A percentile compares a stretch with the other conserved stretches of the same genome.
phyloP scores from a whole-genome alignment of 2,329 filamentous ascomycete genomes.

The Colletotrichum incanum region DNA sequence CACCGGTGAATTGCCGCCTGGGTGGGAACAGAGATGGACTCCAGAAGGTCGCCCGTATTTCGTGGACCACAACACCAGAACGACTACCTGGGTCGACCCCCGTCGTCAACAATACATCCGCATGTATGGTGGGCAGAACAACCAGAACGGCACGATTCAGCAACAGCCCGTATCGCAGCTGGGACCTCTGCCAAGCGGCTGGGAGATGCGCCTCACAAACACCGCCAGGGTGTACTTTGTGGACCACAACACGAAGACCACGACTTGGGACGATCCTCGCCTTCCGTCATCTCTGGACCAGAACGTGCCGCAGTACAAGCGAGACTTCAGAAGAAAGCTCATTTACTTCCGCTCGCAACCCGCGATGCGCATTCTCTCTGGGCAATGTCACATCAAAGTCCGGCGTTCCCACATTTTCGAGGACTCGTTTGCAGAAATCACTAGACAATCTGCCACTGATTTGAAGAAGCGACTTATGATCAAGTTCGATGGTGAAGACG shows the following conservation, averaged over 20 bases:
- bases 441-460: slow-evolving; percentile 94
- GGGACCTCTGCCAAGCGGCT: slow-evolving; percentile 94
- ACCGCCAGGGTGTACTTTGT: slow-evolving; percentile 99
- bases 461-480: slow-evolving; percentile 99
- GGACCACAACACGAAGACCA: slow-evolving; percentile 99
- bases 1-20: slow-evolving; percentile 92
- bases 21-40: slow-evolving; percentile 97
- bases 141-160: slow-evolving; percentile 88
- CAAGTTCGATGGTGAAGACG: slow-evolving; percentile 99
- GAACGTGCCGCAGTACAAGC: slow-evolving; percentile 99
- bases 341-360: slow-evolving; percentile 99
- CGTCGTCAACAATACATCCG: slow-evolving; percentile 97
- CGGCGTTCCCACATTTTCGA: slow-evolving; percentile 97
- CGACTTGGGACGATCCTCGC: slow-evolving; percentile 97
- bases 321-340: slow-evolving; percentile 96
- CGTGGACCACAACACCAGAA: slow-evolving; percentile 98
- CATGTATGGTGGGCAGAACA: slow-evolving; percentile 94
- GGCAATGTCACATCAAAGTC: slow-evolving; percentile 98
- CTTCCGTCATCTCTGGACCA: slow-evolving; percentile 96
- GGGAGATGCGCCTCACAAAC: slow-evolving; percentile 99
- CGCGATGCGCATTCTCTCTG: slow-evolving; percentile 93
- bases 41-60: slow-evolving; percentile 97
- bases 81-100: slow-evolving; percentile 98
- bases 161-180: slow-evolving; percentile 98
- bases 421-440: slow-evolving; percentile 98